phyloP scores from a whole-genome alignment of 2,329 filamentous ascomycete species.

The Diaporthe eres region DNA sequence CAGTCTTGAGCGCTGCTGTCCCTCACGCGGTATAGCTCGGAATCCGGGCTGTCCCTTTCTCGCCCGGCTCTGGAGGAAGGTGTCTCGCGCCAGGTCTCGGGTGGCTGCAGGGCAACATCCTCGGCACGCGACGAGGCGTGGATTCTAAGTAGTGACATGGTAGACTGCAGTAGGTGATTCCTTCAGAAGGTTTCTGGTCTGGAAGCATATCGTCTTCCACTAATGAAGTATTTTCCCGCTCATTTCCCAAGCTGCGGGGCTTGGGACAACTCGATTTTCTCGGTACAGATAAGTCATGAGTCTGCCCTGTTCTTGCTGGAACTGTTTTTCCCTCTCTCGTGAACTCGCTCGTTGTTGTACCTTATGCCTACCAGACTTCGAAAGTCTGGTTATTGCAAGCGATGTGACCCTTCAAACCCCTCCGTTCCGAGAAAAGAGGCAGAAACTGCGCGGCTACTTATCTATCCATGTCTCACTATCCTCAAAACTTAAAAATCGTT shows the following conservation, averaged over 20 bases:
- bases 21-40: background rate
- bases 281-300: background rate
- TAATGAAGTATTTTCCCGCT: slow-evolving; percentile 23
- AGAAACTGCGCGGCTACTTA: background rate
- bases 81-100: slow-evolving; percentile 24
- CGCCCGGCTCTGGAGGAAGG: background rate
- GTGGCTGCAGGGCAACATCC: background rate
- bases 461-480: background rate
- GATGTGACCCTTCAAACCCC: slow-evolving; percentile 9
- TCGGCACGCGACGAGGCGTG: slow-evolving; percentile 3
- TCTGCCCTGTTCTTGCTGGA: background rate
- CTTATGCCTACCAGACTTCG: background rate
- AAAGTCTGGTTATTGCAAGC: background rate
- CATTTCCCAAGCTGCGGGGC: slow-evolving; percentile 2
- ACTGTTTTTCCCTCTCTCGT: background rate
- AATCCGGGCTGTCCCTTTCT: background rate
- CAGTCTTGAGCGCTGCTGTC: background rate
- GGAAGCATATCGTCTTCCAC: background rate
- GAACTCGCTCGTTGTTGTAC: background rate
- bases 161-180: background rate
- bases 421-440: slow-evolving; percentile 3
- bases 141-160: background rate
- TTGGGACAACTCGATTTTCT: background rate
- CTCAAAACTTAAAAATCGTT: too few relatives aligned
- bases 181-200: background rate